Base-by-base conservation (phyloP, 2,329 filamentous ascomycete species). In the Herpotrichia juniperi region DNA sequence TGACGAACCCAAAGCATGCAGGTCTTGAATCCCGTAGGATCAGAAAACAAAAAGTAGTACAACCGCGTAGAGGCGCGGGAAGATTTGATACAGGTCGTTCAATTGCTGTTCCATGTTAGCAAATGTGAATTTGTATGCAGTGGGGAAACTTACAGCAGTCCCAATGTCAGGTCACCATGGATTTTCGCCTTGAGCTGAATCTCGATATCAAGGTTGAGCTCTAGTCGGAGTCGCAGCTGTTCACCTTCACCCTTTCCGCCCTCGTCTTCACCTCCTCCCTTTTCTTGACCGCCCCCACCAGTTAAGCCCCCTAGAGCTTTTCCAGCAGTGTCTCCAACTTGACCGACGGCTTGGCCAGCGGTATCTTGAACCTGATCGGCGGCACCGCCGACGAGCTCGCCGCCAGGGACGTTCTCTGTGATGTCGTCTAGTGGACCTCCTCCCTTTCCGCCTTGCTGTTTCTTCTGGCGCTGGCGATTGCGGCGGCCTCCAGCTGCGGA, bases 141-240 rank as follows among this genome's bases (percentile, higher is more conserved):
- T 16, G 4, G 14, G 21, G 17, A 32, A 32, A 76, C 76, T 69
- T 75, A 78, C 76, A 81, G 74, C 61, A 81, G 62, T 66, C 79
- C 83, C 48, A 86, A 66, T n/a, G 84, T 86, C 53, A 86, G 73
- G 62, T 86, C 83, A 73, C 83, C 83, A 57, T 85, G 83, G 59
- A 86, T 86, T 71, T 83, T 85, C n/a, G 83, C 83, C 76, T 86
- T 86, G 42, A 86, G 72, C 64, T 86, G 81, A 48, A 86, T 79
- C 66, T 86, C 83, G 65, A 86, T 83, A 66, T 86, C 83, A 54
- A 86, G 72, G 62, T 86, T 86, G 58, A 86, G 72, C 60, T 86
- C 83, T 56, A 86, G 63, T 60, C 82, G 79, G 58, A 86, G 74
- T 62, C 83, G 78, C 66, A 79, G 78, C 54, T 76, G 79, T 60